Base-by-base conservation (phyloP, 192 early-diverging fungal genomes). In the Entomortierella chlamydospora region DNA sequence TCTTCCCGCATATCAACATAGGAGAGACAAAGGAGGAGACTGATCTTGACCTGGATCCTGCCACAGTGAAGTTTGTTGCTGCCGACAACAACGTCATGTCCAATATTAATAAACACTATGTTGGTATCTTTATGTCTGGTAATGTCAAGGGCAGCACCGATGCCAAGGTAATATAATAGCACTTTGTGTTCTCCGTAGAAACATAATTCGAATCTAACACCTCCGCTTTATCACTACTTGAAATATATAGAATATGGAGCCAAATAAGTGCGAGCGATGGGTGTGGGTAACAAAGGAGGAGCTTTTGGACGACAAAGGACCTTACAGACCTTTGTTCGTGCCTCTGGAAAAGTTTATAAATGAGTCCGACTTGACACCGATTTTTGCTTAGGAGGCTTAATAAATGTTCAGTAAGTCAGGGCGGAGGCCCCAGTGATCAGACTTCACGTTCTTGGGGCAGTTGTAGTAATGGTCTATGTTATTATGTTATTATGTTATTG, bases 81-180 rank as follows among this genome's bases (percentile, higher is more conserved):
- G 84, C 87, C 53, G 84, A 82, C 37, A 90, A 90, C 66, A 82
- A 86, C 56, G 66, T 82, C 29, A 87, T 89, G 85, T 37, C 72
- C 31, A 42, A 51, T 2, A 83, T 87, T 30, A 61, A 73, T 23
- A 82, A 80, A 39, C 89, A 90, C 73, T 90, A 90, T 61, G 83
- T 89, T 22, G 88, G 88, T 3, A 71, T 89, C 33, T 90, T 90
- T 64, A 66, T 90, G 66, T 33, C 72, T 18, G 82, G 64, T 22
- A 59, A 72, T 17, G 81, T 83, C 13, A 4, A 23, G 1, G 76
- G 68, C 2, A 64, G 30, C 11, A 25, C 20, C 17, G 25, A 60
- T 13, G 30, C 76, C 39, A 70, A 52, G 57, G 76, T 70, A 71
- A 45, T 22, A 37, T 28, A 54, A 1, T 0, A 5, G n/a, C 52